These are phyloP conservation scores for Rhodotorula sp. DNA, from an alignment of 1,284 basidiomycete genomes.

Conservation along the genomic window DNA sequence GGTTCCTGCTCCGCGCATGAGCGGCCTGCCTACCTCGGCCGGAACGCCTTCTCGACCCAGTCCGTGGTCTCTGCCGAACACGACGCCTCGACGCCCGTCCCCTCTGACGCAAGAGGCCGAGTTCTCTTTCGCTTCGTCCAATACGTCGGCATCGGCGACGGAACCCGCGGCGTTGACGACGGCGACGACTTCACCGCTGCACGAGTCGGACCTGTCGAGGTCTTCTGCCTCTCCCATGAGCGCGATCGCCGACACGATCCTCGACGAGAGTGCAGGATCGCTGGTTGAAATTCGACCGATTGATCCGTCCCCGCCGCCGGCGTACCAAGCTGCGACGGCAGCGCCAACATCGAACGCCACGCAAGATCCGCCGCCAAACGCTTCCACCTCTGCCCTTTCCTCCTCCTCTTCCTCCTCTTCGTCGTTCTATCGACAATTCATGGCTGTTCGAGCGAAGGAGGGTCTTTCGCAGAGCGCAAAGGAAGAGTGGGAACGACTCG, in stretches of 20 bases:
- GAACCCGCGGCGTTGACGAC: neutral
- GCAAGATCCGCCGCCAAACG: neutral
- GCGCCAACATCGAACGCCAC: too few species aligned
- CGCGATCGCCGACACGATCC: neutral
- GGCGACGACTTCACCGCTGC: neutral
- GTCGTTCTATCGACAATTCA: constrained; percentile 35
- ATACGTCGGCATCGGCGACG: neutral
- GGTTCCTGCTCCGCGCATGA: neutral
- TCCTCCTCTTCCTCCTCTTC: neutral
- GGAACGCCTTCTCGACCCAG: neutral
- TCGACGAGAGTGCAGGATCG: neutral
- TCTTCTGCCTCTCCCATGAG: neutral
- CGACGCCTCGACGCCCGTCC: neutral
- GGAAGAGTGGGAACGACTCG: constrained; percentile 18
- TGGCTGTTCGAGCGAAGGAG: constrained; percentile 12
- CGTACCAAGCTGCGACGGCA: neutral
- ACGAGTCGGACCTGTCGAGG: neutral
- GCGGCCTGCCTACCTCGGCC: neutral
- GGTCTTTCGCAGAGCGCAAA: constrained; percentile 8
- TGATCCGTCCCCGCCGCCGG: neutral
- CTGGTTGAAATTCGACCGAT: neutral
- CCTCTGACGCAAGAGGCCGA: neutral
- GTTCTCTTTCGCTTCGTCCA: neutral
- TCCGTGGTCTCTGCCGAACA: neutral
- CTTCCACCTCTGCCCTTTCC: neutral